Conservation (phyloP, 345 rosid genomes). For the Aurinia saxatilis region DNA sequence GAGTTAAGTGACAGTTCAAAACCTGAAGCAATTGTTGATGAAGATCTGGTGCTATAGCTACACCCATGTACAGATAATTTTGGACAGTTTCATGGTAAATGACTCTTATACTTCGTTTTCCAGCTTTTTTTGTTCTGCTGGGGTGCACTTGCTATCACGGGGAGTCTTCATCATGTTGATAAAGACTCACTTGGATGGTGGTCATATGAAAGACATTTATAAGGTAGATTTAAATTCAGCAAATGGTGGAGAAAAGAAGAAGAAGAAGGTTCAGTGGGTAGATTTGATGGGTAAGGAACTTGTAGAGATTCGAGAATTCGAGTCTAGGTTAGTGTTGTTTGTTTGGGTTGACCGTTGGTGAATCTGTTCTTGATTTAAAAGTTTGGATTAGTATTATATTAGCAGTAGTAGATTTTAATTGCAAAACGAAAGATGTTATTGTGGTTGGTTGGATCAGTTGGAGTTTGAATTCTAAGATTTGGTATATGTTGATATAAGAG, state of each 20-base stretch:
- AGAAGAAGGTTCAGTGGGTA: slow-evolving; percentile 75
- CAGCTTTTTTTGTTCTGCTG: slow-evolving; percentile 82
- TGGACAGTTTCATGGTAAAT: neutral
- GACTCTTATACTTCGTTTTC: neutral
- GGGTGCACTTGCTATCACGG: slow-evolving; percentile 87
- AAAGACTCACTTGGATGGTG: slow-evolving; percentile 97
- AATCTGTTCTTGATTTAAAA: neutral
- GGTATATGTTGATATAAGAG: too few species aligned
- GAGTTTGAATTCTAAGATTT: too few species aligned
- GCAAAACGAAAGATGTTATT: too few species aligned
- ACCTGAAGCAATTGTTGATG: too few species aligned
- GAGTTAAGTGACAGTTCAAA: too few species aligned
- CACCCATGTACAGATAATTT: neutral
- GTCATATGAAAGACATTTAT: slow-evolving; percentile 80
- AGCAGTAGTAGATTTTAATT: too few species aligned
- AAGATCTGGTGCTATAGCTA: too few species aligned
- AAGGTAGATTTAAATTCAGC: slow-evolving; percentile 26
- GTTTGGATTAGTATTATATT: too few species aligned
- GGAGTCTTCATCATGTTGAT: slow-evolving; percentile 76
- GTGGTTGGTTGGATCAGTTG: too few species aligned
- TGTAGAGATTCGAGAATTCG: slow-evolving; percentile 68
- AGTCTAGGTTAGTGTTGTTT: slow-evolving; percentile 46
- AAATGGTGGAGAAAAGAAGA: slow-evolving; percentile 23
- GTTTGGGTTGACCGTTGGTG: neutral
- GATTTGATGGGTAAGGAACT: slow-evolving; percentile 74